These are phyloP conservation scores for Phyllosticta paracitricarpa DNA, from an alignment of 2,329 filamentous ascomycete species.

Conservation along the genomic window DNA sequence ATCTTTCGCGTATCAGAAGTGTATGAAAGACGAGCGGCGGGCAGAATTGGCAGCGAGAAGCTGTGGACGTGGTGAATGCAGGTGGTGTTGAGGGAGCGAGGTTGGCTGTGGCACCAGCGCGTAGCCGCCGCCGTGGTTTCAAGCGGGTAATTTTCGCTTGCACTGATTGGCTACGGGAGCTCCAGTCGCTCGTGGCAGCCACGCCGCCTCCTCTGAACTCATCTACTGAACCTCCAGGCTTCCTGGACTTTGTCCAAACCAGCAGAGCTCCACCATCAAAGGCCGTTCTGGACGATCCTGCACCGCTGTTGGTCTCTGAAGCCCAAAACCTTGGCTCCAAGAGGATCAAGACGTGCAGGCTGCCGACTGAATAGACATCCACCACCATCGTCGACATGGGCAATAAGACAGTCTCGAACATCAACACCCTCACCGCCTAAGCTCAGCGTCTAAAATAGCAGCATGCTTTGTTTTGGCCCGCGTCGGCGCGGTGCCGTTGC, in stretches of 20 bases:
- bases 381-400: background rate
- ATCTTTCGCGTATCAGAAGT: background rate
- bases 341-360: background rate
- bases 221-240: background rate
- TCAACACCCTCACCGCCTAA: background rate
- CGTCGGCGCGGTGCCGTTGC: background rate
- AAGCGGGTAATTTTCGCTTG: background rate
- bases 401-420: background rate
- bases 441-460: background rate
- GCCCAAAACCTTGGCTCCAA: background rate
- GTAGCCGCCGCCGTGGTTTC: slow-evolving; percentile 3
- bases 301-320: background rate
- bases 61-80: slow-evolving; percentile 2
- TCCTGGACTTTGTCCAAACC: background rate
- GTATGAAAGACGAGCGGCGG: background rate
- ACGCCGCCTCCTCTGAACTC: background rate
- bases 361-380: background rate
- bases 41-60: background rate
- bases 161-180: background rate
- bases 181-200: background rate
- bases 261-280: background rate
- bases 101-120: slow-evolving; percentile 1
- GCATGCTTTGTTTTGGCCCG: background rate
- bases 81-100: slow-evolving; percentile 1
- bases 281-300: background rate